Evolutionary conservation across 257 asterid genomes (phyloP).

Genomic region (Phtheirospermum japonicum): DNA sequence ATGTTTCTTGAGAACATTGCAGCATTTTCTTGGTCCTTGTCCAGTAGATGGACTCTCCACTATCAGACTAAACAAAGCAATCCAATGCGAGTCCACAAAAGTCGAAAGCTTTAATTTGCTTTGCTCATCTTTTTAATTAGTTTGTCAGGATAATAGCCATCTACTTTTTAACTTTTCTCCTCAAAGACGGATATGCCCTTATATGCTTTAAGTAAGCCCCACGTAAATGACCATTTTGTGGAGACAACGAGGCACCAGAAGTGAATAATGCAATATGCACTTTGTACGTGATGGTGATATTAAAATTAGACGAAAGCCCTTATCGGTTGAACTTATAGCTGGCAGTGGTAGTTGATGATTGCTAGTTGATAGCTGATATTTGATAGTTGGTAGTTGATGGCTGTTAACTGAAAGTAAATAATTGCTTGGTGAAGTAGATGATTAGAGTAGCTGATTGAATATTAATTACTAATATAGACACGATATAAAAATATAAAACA

Average conservation of each 20-base stretch:
- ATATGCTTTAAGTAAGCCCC: slow-evolving; percentile 19
- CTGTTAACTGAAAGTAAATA: no score
- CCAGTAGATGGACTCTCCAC: slow-evolving; percentile 29
- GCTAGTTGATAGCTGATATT: no score
- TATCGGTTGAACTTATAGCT: no score
- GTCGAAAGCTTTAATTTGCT: slow-evolving; percentile 44
- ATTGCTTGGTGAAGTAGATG: no score
- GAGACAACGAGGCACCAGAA: background rate
- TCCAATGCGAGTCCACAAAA: slow-evolving; percentile 38
- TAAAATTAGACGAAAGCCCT: no score
- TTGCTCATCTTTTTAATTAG: slow-evolving; percentile 19
- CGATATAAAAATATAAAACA: no score
- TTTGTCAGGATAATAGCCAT: slow-evolving; percentile 35
- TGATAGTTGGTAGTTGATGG: no score
- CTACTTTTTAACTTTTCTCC: background rate
- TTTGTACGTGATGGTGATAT: no score
- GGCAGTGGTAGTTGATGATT: no score
- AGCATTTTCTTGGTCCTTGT: slow-evolving; percentile 52
- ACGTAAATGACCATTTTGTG: slow-evolving; percentile 12
- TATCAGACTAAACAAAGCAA: background rate
- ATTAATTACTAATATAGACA: no score
- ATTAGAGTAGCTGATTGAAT: no score
- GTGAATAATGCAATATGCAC: no score
- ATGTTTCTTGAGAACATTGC: slow-evolving; percentile 56
- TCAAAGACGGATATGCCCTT: slow-evolving; percentile 27